A percentile compares a stretch with the other conserved stretches of the same genome.
These are phyloP conservation scores for Pneumocystis jirovecii DNA, from an alignment of 1,139 yeast species.

Conservation along the genomic window DNA sequence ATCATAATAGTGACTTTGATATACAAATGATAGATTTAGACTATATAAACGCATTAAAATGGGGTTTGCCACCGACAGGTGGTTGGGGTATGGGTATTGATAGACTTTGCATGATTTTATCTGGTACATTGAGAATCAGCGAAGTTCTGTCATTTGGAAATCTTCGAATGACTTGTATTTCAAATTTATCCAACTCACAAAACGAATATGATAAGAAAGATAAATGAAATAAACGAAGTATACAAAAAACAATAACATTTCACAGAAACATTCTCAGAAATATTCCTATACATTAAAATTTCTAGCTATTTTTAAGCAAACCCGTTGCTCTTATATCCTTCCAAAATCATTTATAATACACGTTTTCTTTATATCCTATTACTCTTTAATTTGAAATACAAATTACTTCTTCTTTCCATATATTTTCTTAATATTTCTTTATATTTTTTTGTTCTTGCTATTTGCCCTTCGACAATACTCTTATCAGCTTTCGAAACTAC, in stretches of 20 bases:
- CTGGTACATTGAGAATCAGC: conserved; percentile 53
- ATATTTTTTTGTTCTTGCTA: neutral
- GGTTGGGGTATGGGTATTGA: conserved; percentile 98
- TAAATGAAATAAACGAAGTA: too few species aligned
- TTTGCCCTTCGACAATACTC: too few species aligned
- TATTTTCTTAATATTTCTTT: neutral
- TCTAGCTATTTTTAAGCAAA: too few species aligned
- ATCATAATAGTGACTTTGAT: conserved; percentile 52
- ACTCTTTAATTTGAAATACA: too few species aligned
- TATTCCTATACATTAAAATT: too few species aligned
- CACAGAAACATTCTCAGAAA: too few species aligned
- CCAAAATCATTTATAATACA: too few species aligned
- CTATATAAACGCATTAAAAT: conserved; percentile 64
- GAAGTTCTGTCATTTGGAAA: conserved; percentile 67
- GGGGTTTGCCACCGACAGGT: conserved; percentile 94
- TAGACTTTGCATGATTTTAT: conserved; percentile 64
- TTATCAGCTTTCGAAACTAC: neutral
- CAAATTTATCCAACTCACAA: neutral
- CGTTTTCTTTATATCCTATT: too few species aligned
- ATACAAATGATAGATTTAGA: conserved; percentile 55
- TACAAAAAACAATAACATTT: neutral
- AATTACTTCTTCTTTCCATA: too few species aligned
- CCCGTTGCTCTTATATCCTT: too few species aligned
- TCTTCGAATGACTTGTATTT: neutral
- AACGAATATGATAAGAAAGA: neutral